These are phyloP conservation scores for Daucus carota DNA, from an alignment of 129 eudicot genomes.

Conservation along the genomic window DNA sequence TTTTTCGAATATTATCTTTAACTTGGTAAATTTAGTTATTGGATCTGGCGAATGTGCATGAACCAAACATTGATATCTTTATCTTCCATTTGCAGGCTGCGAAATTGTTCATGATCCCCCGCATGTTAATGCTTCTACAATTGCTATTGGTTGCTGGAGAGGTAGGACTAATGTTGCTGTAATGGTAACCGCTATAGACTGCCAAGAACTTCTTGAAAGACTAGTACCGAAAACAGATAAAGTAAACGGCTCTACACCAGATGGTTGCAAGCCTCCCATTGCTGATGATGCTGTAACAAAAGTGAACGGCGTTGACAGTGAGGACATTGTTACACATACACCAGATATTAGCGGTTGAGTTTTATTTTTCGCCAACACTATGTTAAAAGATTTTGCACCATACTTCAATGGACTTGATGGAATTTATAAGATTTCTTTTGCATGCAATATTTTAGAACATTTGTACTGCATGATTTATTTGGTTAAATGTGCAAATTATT, in stretches of 20 bases:
- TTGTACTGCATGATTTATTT: too few relatives aligned
- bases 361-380: not conserved
- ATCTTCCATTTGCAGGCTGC: slow-evolving; percentile 33
- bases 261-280: slow-evolving; percentile 9
- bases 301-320: slow-evolving; percentile 20
- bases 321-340: slow-evolving; percentile 12
- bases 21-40: not conserved
- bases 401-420: not conserved
- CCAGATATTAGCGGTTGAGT: not conserved
- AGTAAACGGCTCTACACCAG: slow-evolving; percentile 13
- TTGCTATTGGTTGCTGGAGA: slow-evolving; percentile 97
- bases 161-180: slow-evolving; percentile 75
- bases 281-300: slow-evolving; percentile 14
- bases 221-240: slow-evolving; percentile 31
- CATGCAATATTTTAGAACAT: too few relatives aligned
- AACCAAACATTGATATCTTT: not conserved
- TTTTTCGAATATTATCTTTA: not conserved
- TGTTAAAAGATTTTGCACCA: not conserved
- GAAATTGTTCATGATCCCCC: slow-evolving; percentile 25
- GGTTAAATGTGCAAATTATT: too few relatives aligned
- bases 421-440: too few relatives aligned
- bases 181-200: slow-evolving; percentile 79
- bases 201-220: slow-evolving; percentile 80
- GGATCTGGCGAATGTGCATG: not conserved
- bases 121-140: slow-evolving; percentile 44